These are phyloP conservation scores for Domatiomyces catenatus DNA, from an alignment of 2,329 filamentous ascomycete genomes.

Conservation along the genomic window DNA sequence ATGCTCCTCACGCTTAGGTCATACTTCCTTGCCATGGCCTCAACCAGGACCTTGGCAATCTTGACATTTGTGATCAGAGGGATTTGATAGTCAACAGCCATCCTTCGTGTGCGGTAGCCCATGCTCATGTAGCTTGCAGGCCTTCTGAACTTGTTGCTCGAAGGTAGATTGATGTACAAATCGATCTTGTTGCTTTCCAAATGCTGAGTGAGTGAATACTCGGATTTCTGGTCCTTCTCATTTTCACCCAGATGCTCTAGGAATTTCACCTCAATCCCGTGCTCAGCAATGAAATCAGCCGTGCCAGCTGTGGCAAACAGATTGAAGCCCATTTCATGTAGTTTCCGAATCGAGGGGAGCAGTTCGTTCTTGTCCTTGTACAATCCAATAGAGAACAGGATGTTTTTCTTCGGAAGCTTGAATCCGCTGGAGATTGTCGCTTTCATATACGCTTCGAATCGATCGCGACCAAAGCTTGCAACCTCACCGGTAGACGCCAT, in stretches of 20 bases:
- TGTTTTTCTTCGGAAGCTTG: slow-evolving; percentile 87
- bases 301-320: slow-evolving; percentile 93
- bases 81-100: slow-evolving; percentile 97
- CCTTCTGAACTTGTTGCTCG: slow-evolving; percentile 89
- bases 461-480: slow-evolving; percentile 86
- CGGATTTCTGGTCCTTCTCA: slow-evolving; percentile 74
- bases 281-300: slow-evolving; percentile 87
- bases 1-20: slow-evolving; percentile 67
- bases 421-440: slow-evolving; percentile 91
- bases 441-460: slow-evolving; percentile 96
- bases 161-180: slow-evolving; percentile 98
- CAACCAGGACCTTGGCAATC: slow-evolving; percentile 93
- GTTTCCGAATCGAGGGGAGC: slow-evolving; percentile 77
- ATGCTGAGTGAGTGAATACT: slow-evolving; percentile 94
- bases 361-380: slow-evolving; percentile 98
- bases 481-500: slow-evolving; percentile 99
- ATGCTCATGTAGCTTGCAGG: slow-evolving; percentile 98
- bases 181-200: slow-evolving; percentile 96
- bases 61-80: slow-evolving; percentile 97
- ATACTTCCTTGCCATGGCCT: slow-evolving; percentile 82
- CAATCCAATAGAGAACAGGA: slow-evolving; percentile 85
- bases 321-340: slow-evolving; percentile 85
- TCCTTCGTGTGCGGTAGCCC: slow-evolving; percentile 88
- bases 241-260: slow-evolving; percentile 69
- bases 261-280: slow-evolving; percentile 83